Conservation (phyloP, 2,329 filamentous ascomycete species). For the Xylariaceae sp. region DNA sequence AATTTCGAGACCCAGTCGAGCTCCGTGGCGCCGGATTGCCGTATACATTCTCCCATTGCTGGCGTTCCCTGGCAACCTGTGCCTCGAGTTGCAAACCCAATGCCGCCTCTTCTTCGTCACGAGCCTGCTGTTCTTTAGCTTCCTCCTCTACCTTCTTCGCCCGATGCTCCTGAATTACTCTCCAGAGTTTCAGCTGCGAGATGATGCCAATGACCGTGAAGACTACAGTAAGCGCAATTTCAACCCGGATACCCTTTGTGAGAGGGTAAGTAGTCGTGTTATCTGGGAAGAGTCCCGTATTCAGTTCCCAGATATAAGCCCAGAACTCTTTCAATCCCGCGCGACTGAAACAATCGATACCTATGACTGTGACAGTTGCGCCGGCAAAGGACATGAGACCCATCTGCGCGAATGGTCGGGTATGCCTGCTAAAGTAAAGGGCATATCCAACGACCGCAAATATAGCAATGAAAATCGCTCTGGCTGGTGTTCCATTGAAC, state of each 20-base stretch:
- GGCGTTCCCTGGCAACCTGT: conserved; percentile 55
- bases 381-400: conserved; percentile 72
- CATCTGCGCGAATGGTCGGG: conserved; percentile 73
- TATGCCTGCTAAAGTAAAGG: conserved; percentile 74
- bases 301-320: conserved; percentile 84
- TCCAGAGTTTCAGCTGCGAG: conserved; percentile 84
- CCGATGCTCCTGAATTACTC: conserved; percentile 61
- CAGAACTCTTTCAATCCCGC: conserved; percentile 96
- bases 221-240: conserved; percentile 72
- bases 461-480: conserved; percentile 68
- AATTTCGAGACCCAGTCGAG: conserved; percentile 41
- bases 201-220: conserved; percentile 70
- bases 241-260: conserved; percentile 79
- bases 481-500: conserved; percentile 55
- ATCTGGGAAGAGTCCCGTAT: conserved; percentile 72
- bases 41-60: conserved; percentile 73
- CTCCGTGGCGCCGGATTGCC: conserved; percentile 46
- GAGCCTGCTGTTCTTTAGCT: conserved; percentile 42
- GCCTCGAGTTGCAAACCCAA: conserved; percentile 63
- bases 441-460: conserved; percentile 64
- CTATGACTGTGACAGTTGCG: conserved; percentile 71
- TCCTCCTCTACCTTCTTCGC: conserved; percentile 47
- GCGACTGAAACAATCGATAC: conserved; percentile 83
- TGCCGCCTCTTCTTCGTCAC: conserved; percentile 58
- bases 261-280: conserved; percentile 74